These are phyloP conservation scores for Clonostachys byssicola DNA, from an alignment of 2,329 filamentous ascomycete species.

Conservation along the genomic window DNA sequence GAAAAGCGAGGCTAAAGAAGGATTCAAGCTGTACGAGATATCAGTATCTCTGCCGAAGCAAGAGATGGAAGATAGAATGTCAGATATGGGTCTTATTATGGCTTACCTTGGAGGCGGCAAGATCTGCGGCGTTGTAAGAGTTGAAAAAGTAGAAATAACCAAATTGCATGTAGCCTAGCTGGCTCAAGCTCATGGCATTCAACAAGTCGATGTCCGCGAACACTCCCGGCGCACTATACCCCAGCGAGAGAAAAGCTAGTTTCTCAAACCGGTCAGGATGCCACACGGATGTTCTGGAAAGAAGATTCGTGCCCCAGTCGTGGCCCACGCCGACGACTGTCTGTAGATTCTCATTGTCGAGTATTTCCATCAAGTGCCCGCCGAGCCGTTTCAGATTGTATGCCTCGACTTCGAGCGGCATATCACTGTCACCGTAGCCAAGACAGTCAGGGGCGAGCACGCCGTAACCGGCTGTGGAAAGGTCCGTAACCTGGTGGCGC, in stretches of 20 bases:
- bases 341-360: slow-evolving; percentile 15
- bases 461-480: slow-evolving; percentile 17
- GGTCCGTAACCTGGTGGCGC: slow-evolving; percentile 14
- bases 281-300: slow-evolving; percentile 17
- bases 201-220: neutral
- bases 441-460: slow-evolving; percentile 18
- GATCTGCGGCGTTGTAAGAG: neutral
- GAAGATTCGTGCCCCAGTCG: slow-evolving; percentile 28
- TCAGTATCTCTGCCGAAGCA: too few species aligned
- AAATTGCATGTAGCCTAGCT: neutral
- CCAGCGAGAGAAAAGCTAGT: neutral
- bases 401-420: slow-evolving; percentile 9
- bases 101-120: neutral
- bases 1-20: slow-evolving; percentile 9
- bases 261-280: slow-evolving; percentile 11
- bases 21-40: slow-evolving; percentile 8
- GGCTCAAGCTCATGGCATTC: neutral
- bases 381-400: slow-evolving; percentile 16
- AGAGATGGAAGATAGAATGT: neutral
- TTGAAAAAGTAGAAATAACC: neutral
- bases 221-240: neutral
- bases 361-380: slow-evolving; percentile 16
- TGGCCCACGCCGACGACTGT: slow-evolving; percentile 39
- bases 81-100: neutral
- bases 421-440: slow-evolving; percentile 19